Percentiles rank a stretch among this genome's conserved stretches.
Conservation (phyloP, 2,329 filamentous ascomycete genomes). For the Trichophyton benhamiae region DNA sequence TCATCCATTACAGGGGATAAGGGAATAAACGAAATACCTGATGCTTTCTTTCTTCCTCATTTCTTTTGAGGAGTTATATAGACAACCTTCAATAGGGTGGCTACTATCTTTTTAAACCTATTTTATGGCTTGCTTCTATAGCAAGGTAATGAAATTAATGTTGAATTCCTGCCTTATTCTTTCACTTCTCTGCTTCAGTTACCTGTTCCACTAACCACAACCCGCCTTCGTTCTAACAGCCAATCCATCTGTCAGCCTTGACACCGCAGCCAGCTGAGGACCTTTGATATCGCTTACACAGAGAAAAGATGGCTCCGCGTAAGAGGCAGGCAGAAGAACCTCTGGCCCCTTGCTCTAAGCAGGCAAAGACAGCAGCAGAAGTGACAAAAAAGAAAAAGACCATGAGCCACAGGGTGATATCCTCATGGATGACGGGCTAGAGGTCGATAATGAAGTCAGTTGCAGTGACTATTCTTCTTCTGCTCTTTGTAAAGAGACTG, state of each 20-base stretch:
- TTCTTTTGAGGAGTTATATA: background rate
- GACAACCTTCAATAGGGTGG: background rate
- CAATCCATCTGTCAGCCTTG: background rate
- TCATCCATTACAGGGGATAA: background rate
- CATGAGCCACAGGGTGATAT: background rate
- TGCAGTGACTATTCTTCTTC: no score
- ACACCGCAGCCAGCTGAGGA: background rate
- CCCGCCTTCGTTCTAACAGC: background rate
- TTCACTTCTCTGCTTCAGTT: background rate
- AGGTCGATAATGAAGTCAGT: no score
- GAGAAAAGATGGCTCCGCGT: background rate
- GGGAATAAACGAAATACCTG: background rate
- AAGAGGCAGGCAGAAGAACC: background rate
- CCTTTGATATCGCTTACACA: no score
- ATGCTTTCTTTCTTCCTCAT: background rate
- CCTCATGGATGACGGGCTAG: background rate
- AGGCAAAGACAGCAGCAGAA: background rate
- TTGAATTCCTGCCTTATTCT: background rate
- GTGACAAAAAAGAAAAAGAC: background rate
- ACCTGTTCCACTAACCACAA: background rate
- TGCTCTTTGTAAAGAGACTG: background rate
- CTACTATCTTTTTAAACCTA: background rate
- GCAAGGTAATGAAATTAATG: background rate
- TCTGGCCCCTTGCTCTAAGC: background rate
- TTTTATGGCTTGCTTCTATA: background rate